These are phyloP conservation scores for Eragrostis nindensis DNA, from an alignment of 176 grass and related monocot genomes.

Conservation along the genomic window DNA sequence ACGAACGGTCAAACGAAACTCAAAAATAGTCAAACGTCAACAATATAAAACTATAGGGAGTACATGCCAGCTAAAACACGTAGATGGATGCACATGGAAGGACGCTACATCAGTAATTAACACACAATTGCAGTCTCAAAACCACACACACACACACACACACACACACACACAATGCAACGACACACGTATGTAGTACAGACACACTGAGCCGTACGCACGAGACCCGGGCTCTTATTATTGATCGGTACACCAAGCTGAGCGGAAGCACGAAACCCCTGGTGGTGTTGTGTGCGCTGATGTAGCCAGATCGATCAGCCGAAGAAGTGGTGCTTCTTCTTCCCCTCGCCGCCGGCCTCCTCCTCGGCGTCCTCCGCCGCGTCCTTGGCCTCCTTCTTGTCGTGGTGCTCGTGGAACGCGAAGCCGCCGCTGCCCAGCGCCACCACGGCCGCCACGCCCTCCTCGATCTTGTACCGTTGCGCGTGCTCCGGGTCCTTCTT, in stretches of 20 bases:
- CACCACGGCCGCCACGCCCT: slow-evolving; percentile 57
- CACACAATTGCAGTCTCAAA: too few relatives aligned
- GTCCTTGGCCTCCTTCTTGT: slow-evolving; percentile 65
- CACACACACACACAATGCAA: too few relatives aligned
- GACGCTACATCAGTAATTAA: neutral
- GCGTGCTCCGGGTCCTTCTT: slow-evolving; percentile 87
- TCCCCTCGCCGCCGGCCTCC: slow-evolving; percentile 44
- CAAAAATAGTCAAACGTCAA: too few relatives aligned
- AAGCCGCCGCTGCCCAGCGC: slow-evolving; percentile 73
- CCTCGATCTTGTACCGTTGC: slow-evolving; percentile 75
- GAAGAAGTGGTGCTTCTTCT: slow-evolving; percentile 83
- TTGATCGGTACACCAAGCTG: slow-evolving; percentile 1
- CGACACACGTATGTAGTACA: too few relatives aligned
- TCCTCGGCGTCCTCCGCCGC: slow-evolving; percentile 53
- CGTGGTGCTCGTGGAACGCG: slow-evolving; percentile 85
- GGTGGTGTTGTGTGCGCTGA: too few relatives aligned
- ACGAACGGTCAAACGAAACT: too few relatives aligned
- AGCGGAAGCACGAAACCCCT: neutral
- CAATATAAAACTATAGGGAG: too few relatives aligned
- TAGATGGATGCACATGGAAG: neutral
- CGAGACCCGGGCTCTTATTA: neutral
- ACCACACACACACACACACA: neutral
- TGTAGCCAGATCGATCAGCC: slow-evolving; percentile 3
- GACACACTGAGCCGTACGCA: slow-evolving; percentile 12
- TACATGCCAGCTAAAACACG: neutral